Base-by-base conservation (phyloP, 225 moss, liverwort and hornwort genomes). In the Marchantia paleacea region DNA sequence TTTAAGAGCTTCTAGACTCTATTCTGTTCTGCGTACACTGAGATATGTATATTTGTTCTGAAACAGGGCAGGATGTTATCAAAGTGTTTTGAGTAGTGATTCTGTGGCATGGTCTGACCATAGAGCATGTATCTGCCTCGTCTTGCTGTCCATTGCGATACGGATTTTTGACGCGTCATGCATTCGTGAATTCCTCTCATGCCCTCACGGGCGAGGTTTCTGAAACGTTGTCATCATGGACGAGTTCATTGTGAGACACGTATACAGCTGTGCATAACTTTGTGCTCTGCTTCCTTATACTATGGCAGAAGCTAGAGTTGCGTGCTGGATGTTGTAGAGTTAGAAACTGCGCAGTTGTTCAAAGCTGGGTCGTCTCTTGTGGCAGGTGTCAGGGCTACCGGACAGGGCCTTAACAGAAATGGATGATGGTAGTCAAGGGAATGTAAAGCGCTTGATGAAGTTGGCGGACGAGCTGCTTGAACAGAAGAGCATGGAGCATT, bases 401-500 rank as follows among this genome's bases (percentile, higher is more conserved):
- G 90, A 92, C 87, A 89, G 86, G 75, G 85, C 87, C 2, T 74
- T 88, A 15, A 84, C 83, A 6, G 89, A 93, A 64, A 89, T 92
- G 48, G 90, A 86, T 49, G 92, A 92, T 48, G 88, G 85, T 48
- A 80, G 88, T 61, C 15, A 49, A 6, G n/a, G 7, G 18, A 86
- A 90, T 72, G 91, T 91, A 73, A 89, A 84, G 60, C 82, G 86
- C 52, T 83, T 96, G 7, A 88, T 85, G 80, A 92, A 93, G 79
- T 80, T 96, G 28, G 92, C 94, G 8, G 94, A 97, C 39, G 92
- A 93, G 6, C 82, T 94, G 51, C 55, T 97, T 49, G 80, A 85
- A 15, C 84, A 82, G 1, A 89, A 90, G 26, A 91, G 94, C 49
- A 94, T 97, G 92, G 94, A 97, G 86, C 93, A 93, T 86, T 88